Conservation (phyloP, 2,329 filamentous ascomycete species). For the Xylariaceae sp. region DNA sequence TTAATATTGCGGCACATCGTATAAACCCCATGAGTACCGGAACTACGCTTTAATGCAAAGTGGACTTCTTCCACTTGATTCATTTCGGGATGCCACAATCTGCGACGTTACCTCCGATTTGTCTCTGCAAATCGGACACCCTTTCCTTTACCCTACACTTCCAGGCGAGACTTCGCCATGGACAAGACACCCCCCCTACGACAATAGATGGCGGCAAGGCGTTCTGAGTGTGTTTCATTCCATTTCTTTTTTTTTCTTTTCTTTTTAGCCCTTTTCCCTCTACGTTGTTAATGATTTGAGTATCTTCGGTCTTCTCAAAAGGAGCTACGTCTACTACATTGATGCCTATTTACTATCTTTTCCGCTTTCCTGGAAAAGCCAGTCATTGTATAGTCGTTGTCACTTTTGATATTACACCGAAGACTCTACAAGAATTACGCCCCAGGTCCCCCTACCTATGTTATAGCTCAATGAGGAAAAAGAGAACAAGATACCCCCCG, state of each 20-base stretch:
- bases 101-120: not conserved
- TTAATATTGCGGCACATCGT: conserved; percentile 1
- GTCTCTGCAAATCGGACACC: not conserved
- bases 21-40: not conserved
- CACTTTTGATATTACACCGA: not conserved
- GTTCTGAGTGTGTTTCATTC: not conserved
- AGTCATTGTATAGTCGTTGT: not conserved
- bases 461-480: not conserved
- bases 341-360: not conserved
- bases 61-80: not conserved
- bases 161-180: not conserved
- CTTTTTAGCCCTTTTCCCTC: not conserved
- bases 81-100: not conserved
- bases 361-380: not conserved
- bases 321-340: too few species aligned
- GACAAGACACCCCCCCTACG: not conserved
- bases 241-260: not conserved
- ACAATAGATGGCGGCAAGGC: conserved; percentile 1
- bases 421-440: not conserved
- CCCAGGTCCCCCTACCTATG: not conserved
- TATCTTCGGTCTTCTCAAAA: not conserved
- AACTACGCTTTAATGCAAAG: conserved; percentile 2
- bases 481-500: conserved; percentile 2
- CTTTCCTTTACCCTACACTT: not conserved
- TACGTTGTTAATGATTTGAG: not conserved